Conservation (phyloP, 2,329 filamentous ascomycete genomes). For the Pseudogymnoascus sp. region DNA sequence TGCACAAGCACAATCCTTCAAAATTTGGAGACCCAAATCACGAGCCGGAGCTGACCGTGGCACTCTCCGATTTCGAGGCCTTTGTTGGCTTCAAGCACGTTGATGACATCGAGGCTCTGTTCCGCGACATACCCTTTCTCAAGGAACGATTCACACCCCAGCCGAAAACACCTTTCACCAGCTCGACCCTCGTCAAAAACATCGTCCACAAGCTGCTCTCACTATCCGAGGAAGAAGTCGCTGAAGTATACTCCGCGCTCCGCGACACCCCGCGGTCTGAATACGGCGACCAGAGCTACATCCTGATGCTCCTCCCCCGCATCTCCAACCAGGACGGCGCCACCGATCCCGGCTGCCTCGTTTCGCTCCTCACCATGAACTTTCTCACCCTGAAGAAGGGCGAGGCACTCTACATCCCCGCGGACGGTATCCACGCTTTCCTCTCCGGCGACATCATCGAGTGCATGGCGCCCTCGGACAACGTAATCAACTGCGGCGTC, state of each 20-base stretch:
- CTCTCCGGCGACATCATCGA: slow-evolving; percentile 88
- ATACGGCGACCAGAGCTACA: slow-evolving; percentile 47
- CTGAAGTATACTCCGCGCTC: slow-evolving; percentile 45
- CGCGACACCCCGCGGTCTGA: slow-evolving; percentile 38
- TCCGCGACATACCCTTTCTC: slow-evolving; percentile 31
- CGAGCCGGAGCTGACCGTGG: slow-evolving; percentile 73
- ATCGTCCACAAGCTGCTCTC: slow-evolving; percentile 47
- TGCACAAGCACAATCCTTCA: slow-evolving; percentile 56
- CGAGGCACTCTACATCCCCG: slow-evolving; percentile 88
- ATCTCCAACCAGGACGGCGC: slow-evolving; percentile 57
- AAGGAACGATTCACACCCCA: slow-evolving; percentile 17
- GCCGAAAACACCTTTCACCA: slow-evolving; percentile 41
- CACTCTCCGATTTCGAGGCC: slow-evolving; percentile 63
- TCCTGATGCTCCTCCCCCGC: slow-evolving; percentile 56
- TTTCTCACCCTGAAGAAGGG: slow-evolving; percentile 58
- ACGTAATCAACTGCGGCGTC: slow-evolving; percentile 70
- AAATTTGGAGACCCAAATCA: slow-evolving; percentile 67
- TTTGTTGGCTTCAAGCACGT: slow-evolving; percentile 70
- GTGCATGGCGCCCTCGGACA: slow-evolving; percentile 98
- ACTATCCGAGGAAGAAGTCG: slow-evolving; percentile 44
- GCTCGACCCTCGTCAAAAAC: slow-evolving; percentile 50
- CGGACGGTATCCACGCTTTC: slow-evolving; percentile 95
- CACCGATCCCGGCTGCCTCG: slow-evolving; percentile 58
- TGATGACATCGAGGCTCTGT: slow-evolving; percentile 48
- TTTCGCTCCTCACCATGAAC: slow-evolving; percentile 69